phyloP scores from a whole-genome alignment of 225 moss, liverwort and hornwort genomes.

The Neckera pumila region DNA sequence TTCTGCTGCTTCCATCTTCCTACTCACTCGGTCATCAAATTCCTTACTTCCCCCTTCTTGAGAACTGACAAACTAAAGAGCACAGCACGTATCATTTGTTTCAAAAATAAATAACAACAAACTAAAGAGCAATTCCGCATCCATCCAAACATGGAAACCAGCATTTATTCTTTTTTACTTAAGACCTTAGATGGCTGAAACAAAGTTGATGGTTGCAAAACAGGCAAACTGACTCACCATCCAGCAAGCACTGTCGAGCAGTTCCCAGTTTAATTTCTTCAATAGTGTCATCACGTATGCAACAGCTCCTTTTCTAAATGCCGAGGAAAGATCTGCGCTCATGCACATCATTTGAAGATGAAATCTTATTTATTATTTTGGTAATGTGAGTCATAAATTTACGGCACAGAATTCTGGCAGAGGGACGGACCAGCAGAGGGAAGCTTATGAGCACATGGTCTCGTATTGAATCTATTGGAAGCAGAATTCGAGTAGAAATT shows the following conservation, averaged over 20 bases:
- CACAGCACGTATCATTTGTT: no score
- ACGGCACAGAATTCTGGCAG: background rate
- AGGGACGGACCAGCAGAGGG: background rate
- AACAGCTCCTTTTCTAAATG: background rate
- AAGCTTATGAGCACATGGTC: background rate
- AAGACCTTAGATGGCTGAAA: background rate
- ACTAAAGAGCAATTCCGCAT: background rate
- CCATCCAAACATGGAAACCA: background rate
- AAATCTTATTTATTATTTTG: background rate
- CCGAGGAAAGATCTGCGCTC: background rate
- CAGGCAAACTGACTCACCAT: background rate
- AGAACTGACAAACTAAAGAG: background rate
- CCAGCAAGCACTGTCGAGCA: background rate
- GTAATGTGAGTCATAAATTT: background rate
- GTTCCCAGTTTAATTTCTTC: background rate
- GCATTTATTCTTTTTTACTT: no score
- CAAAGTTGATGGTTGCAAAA: background rate
- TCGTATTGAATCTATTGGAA: background rate
- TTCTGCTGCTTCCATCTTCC: background rate
- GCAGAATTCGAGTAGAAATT: background rate
- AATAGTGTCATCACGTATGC: background rate
- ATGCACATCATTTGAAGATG: no score
- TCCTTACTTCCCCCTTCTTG: background rate
- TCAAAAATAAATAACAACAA: no score
- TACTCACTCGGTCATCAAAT: no score